Evolutionary conservation across 306 rosid species (phyloP).

Genomic region (Vigna trinervia): DNA sequence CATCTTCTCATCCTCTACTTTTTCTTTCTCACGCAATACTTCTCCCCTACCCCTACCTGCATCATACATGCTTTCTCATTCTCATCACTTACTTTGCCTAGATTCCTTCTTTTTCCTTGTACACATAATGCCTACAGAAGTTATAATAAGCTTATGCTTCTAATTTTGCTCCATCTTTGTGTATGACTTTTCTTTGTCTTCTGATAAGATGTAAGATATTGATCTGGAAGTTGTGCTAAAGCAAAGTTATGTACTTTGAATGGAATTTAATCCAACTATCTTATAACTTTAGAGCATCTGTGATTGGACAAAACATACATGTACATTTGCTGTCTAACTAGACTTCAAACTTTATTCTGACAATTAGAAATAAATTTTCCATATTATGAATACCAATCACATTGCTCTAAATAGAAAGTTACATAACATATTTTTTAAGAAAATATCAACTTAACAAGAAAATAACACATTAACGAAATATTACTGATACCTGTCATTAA

Average conservation of each 20-base stretch:
- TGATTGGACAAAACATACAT: not conserved
- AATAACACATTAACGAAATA: too few relatives aligned
- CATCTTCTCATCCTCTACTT: not conserved
- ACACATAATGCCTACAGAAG: slow-evolving; percentile 50
- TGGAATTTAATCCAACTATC: not conserved
- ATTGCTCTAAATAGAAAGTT: too few relatives aligned
- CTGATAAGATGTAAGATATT: not conserved
- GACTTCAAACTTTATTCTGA: not conserved
- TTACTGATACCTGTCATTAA: too few relatives aligned
- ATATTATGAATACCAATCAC: too few relatives aligned
- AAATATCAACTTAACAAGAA: too few relatives aligned
- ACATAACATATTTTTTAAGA: too few relatives aligned
- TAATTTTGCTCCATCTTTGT: slow-evolving; percentile 21
- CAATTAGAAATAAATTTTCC: too few relatives aligned
- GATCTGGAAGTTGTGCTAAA: not conserved
- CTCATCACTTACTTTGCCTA: slow-evolving; percentile 34
- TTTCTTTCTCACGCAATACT: too few relatives aligned
- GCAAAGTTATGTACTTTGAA: not conserved
- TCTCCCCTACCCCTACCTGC: too few relatives aligned
- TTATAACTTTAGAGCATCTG: not conserved
- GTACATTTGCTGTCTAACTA: too few relatives aligned
- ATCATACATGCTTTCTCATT: too few relatives aligned
- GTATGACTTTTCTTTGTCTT: not conserved
- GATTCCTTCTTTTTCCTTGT: slow-evolving; percentile 51
- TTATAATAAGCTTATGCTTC: slow-evolving; percentile 36